These are phyloP conservation scores for Aspergillus quadrilineatus DNA, from an alignment of 2,329 filamentous ascomycete genomes.

Conservation along the genomic window DNA sequence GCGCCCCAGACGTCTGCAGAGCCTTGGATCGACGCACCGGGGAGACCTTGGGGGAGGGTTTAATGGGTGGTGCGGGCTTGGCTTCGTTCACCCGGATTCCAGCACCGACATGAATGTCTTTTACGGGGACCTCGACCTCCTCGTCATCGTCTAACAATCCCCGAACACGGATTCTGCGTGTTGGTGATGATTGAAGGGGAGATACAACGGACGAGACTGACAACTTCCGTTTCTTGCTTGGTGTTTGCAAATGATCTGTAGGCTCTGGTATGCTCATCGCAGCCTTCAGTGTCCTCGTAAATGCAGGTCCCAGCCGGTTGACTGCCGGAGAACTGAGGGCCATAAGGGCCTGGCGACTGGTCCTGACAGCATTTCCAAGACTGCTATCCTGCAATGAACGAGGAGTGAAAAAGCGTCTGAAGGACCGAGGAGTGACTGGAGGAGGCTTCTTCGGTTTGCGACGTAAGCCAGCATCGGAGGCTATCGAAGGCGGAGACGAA, in stretches of 20 bases:
- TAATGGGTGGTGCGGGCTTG: conserved; percentile 19
- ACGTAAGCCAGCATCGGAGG: conserved; percentile 37
- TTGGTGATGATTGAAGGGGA: conserved; percentile 51
- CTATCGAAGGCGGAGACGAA: conserved; percentile 44
- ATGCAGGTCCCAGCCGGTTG: conserved; percentile 44
- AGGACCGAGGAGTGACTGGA: conserved; percentile 52
- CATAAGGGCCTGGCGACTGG: conserved; percentile 46
- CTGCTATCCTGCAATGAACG: conserved; percentile 41
- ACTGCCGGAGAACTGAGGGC: conserved; percentile 45
- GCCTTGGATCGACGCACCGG: conserved; percentile 38
- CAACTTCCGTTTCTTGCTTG: conserved; percentile 48
- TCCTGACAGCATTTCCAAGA: conserved; percentile 36
- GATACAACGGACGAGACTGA: conserved; percentile 48
- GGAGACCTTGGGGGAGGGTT: conserved; percentile 26
- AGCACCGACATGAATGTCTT: conserved; percentile 27
- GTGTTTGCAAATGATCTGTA: conserved; percentile 35
- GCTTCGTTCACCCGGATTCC: conserved; percentile 19
- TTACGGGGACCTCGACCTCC: conserved; percentile 28
- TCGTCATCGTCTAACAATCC: conserved; percentile 32
- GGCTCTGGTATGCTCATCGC: conserved; percentile 30
- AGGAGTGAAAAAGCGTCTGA: conserved; percentile 53
- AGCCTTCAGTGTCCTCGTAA: conserved; percentile 39
- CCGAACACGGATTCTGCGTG: conserved; percentile 42
- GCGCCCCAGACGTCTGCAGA: conserved; percentile 37
- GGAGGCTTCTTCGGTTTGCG: conserved; percentile 46